Percentiles rank a stretch among this genome's conserved stretches.
Evolutionary conservation across 1,284 basidiomycete species (phyloP).

Genomic region (Tremellales sp.): DNA sequence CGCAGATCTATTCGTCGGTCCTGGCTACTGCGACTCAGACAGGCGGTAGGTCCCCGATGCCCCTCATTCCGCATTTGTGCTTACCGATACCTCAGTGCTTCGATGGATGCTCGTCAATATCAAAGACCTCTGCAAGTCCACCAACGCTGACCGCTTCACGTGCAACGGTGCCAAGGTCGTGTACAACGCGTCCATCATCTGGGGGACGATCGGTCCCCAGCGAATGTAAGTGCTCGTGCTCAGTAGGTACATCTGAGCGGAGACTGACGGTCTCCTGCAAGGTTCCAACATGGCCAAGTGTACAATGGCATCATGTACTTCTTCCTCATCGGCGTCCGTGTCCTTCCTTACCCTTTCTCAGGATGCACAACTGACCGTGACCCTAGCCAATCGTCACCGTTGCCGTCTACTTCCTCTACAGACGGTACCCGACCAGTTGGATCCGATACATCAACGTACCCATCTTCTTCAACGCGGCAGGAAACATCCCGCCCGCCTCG

Average conservation of each 20-base stretch:
- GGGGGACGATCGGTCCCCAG: constrained; percentile 46
- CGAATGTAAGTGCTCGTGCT: too few relatives aligned
- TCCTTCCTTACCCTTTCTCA: not conserved
- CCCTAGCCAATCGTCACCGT: constrained; percentile 74
- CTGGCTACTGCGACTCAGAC: constrained; percentile 47
- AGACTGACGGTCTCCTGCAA: too few relatives aligned
- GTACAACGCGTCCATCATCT: constrained; percentile 48
- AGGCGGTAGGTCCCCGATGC: constrained; percentile 20
- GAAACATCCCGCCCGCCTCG: constrained; percentile 58
- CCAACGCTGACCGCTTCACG: constrained; percentile 44
- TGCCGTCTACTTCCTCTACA: constrained; percentile 74
- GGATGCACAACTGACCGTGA: constrained; percentile 9
- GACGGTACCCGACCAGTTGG: constrained; percentile 67
- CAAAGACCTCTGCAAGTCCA: constrained; percentile 42
- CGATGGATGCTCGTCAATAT: constrained; percentile 48
- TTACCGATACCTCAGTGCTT: constrained; percentile 35
- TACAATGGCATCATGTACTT: constrained; percentile 46
- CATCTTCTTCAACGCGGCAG: constrained; percentile 52
- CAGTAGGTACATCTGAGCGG: too few relatives aligned
- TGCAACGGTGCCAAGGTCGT: constrained; percentile 47
- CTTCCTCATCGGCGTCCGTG: constrained; percentile 34
- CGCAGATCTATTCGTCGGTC: constrained; percentile 57
- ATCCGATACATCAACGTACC: constrained; percentile 56
- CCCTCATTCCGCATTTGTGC: not conserved
- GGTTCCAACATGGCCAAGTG: constrained; percentile 35